Percentiles rank a stretch among this genome's conserved stretches.
phyloP scores from a whole-genome alignment of 768 basidiomycete genomes.

The Daedaleopsis nitida region DNA sequence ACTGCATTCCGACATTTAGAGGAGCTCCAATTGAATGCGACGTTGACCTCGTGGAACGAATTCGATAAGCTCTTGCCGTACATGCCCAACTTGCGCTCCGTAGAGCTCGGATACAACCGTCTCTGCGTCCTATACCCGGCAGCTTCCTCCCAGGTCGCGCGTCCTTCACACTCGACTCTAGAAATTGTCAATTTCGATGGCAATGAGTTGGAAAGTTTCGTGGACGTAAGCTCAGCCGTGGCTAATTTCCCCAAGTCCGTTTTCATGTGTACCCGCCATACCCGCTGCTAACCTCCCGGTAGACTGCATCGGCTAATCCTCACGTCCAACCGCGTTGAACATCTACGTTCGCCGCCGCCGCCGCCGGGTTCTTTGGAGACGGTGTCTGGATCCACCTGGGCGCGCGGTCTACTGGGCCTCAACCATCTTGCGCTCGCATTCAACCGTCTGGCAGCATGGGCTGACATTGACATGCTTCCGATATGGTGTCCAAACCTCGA shows the following conservation, averaged over 20 bases:
- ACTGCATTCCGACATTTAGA: constrained; percentile 52
- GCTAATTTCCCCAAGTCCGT: constrained; percentile 47
- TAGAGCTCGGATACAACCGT: constrained; percentile 76
- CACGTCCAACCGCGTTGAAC: constrained; percentile 58
- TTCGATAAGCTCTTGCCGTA: constrained; percentile 49
- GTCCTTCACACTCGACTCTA: constrained; percentile 32
- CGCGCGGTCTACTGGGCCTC: constrained; percentile 36
- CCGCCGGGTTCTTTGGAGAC: not conserved
- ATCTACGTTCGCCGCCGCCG: constrained; percentile 36
- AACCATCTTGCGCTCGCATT: constrained; percentile 64
- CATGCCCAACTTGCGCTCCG: constrained; percentile 55
- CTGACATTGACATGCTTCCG: constrained; percentile 62
- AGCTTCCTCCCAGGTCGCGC: not conserved
- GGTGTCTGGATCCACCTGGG: not conserved
- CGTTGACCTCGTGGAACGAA: constrained; percentile 72
- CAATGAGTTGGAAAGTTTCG: constrained; percentile 65
- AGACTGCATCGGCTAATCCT: constrained; percentile 71
- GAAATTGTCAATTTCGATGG: constrained; percentile 68
- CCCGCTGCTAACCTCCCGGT: constrained; percentile 9
- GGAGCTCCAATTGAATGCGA: constrained; percentile 76
- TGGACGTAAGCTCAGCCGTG: constrained; percentile 46
- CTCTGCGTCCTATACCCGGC: constrained; percentile 38
- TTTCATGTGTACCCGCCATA: not conserved
- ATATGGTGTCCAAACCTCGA: constrained; percentile 71
- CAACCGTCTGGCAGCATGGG: constrained; percentile 63